Percentiles rank a stretch among this genome's conserved stretches.
phyloP scores from a whole-genome alignment of 2,329 filamentous ascomycete genomes.

The Calycina herbarum region DNA sequence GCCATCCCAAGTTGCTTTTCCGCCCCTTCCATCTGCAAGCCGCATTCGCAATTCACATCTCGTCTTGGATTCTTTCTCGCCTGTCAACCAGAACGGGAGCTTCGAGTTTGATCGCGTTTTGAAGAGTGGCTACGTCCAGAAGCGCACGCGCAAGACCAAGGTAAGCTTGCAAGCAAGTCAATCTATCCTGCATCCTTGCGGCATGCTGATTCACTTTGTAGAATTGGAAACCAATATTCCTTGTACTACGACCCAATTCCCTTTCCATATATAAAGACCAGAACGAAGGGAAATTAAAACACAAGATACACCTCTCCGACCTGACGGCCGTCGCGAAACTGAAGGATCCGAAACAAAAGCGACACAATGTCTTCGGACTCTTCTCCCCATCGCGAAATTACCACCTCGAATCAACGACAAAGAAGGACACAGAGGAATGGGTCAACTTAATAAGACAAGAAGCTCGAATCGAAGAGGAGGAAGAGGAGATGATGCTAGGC shows the following conservation, averaged over 20 bases:
- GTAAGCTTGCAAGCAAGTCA: slow-evolving; percentile 44
- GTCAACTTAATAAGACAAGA: slow-evolving; percentile 76
- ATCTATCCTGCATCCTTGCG: not conserved
- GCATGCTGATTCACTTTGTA: slow-evolving; percentile 40
- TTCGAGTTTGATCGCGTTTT: slow-evolving; percentile 95
- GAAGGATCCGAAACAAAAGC: slow-evolving; percentile 84
- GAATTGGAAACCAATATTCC: slow-evolving; percentile 86
- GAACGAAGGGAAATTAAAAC: slow-evolving; percentile 83
- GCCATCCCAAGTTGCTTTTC: slow-evolving; percentile 22
- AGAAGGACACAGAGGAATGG: slow-evolving; percentile 81
- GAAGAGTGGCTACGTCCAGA: slow-evolving; percentile 82
- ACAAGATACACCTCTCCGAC: slow-evolving; percentile 85
- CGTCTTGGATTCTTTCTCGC: slow-evolving; percentile 68
- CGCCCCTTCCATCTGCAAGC: slow-evolving; percentile 27
- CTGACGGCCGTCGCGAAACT: slow-evolving; percentile 88
- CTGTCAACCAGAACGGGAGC: slow-evolving; percentile 91
- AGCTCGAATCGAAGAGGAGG: slow-evolving; percentile 83
- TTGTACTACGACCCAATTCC: slow-evolving; percentile 86
- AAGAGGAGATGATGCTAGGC: slow-evolving; percentile 76
- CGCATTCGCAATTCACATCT: slow-evolving; percentile 44
- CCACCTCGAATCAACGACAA: slow-evolving; percentile 76
- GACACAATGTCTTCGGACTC: slow-evolving; percentile 84
- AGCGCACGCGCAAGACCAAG: slow-evolving; percentile 93
- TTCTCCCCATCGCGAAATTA: slow-evolving; percentile 91
- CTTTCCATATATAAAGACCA: slow-evolving; percentile 92